Conservation (phyloP, 2,329 filamentous ascomycete genomes). For the Colletotrichum cereale region DNA sequence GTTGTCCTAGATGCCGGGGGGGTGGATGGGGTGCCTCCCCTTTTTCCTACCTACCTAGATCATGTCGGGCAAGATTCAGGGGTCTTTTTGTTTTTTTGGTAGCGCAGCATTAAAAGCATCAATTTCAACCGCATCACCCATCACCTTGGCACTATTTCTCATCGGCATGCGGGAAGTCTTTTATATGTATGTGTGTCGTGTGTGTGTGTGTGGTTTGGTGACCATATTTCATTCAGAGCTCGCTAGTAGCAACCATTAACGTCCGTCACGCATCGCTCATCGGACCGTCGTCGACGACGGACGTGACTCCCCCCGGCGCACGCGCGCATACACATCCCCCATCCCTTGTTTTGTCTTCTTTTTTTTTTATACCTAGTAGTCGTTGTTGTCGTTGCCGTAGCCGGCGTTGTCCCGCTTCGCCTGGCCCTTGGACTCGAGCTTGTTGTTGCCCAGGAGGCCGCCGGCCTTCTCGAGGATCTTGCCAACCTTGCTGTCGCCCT, state of each 20-base stretch:
- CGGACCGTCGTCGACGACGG: too few species aligned
- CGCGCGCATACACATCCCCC: too few species aligned
- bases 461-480: constrained; percentile 72
- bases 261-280: neutral
- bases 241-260: neutral
- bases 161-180: too few species aligned
- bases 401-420: constrained; percentile 61
- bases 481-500: constrained; percentile 62
- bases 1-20: constrained; percentile 44
- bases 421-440: constrained; percentile 61
- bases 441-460: constrained; percentile 59
- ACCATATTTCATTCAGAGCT: neutral
- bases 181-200: neutral
- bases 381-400: constrained; percentile 45
- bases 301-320: too few species aligned
- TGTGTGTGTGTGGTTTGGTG: neutral
- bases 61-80: neutral
- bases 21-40: neutral
- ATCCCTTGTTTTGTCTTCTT: too few species aligned
- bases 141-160: neutral
- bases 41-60: neutral
- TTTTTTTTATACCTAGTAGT: constrained; percentile 10
- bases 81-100: neutral
- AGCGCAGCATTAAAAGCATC: constrained; percentile 15
- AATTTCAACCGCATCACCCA: neutral